These are phyloP conservation scores for Hypoxylon fragiforme DNA, from an alignment of 495 filamentous ascomycete species.

Conservation along the genomic window DNA sequence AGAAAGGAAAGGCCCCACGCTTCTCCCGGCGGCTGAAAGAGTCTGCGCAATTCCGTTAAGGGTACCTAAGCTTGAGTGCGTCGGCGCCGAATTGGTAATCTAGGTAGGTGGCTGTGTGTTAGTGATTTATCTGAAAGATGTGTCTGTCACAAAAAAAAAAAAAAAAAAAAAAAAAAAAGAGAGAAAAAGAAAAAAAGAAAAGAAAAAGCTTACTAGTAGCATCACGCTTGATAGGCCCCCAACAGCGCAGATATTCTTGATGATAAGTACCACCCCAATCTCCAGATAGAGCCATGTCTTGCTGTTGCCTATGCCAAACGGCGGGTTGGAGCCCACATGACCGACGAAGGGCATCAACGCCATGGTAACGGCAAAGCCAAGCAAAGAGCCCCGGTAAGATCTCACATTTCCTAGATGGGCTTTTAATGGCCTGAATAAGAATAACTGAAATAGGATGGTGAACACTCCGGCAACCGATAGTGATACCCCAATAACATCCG, in stretches of 20 bases:
- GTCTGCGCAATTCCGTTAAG: slow-evolving; percentile 95
- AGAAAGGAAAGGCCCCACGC: slow-evolving; percentile 84
- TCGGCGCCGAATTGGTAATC: slow-evolving; percentile 92
- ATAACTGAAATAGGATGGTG: slow-evolving; percentile 87
- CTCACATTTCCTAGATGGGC: slow-evolving; percentile 81
- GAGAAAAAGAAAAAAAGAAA: too few relatives aligned
- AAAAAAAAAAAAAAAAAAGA: too few relatives aligned
- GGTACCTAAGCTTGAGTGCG: slow-evolving; percentile 82
- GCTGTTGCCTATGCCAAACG: slow-evolving; percentile 52
- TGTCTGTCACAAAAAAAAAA: too few relatives aligned
- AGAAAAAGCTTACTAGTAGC: slow-evolving; percentile 64
- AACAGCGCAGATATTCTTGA: slow-evolving; percentile 88
- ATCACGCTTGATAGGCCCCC: slow-evolving; percentile 88
- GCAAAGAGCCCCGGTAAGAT: slow-evolving; percentile 76
- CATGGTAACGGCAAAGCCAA: slow-evolving; percentile 83
- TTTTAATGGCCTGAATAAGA: slow-evolving; percentile 76
- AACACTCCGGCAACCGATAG: slow-evolving; percentile 81
- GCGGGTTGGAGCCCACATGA: slow-evolving; percentile 61
- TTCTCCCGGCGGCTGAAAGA: slow-evolving; percentile 86
- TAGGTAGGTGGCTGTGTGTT: slow-evolving; percentile 37
- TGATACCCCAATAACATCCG: slow-evolving; percentile 81
- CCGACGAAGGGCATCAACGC: slow-evolving; percentile 87
- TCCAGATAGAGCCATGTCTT: slow-evolving; percentile 73
- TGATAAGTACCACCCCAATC: slow-evolving; percentile 73
- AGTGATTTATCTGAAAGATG: slow-evolving; percentile 1